These are phyloP conservation scores for Elaeagnus macrophylla DNA, from an alignment of 306 rosid genomes.

Conservation along the genomic window DNA sequence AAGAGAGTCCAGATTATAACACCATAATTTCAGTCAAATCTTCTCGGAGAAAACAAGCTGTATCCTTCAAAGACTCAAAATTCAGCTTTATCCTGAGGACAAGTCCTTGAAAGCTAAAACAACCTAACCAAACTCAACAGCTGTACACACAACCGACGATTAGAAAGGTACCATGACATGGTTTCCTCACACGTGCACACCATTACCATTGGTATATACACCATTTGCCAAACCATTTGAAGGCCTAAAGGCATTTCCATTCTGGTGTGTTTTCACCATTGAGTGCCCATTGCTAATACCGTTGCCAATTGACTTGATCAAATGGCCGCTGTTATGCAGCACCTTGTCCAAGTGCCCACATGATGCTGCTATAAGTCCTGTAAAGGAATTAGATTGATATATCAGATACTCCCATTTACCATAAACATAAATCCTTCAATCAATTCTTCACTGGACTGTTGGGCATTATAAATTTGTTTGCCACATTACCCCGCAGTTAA, in stretches of 20 bases:
- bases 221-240: constrained; percentile 53
- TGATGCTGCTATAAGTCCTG: constrained; percentile 71
- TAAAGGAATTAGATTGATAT: background rate
- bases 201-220: constrained; percentile 52
- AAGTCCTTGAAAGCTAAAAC: constrained; percentile 35
- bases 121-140: constrained; percentile 65
- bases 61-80: constrained; percentile 50
- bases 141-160: constrained; percentile 63
- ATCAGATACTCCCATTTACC: background rate
- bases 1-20: constrained; percentile 18
- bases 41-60: constrained; percentile 40
- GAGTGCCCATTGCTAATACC: constrained; percentile 43
- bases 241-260: constrained; percentile 40
- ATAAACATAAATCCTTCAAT: too few species aligned
- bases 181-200: constrained; percentile 40
- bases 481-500: too few species aligned
- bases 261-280: constrained; percentile 32
- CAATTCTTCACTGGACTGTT: too few species aligned
- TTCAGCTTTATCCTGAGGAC: constrained; percentile 35
- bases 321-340: constrained; percentile 25
- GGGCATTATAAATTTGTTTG: too few species aligned
- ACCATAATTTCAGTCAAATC: constrained; percentile 38
- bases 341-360: constrained; percentile 31
- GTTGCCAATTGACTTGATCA: constrained; percentile 20
- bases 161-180: constrained; percentile 12